Base-by-base conservation (phyloP, 306 rosid genomes). In the Citrullus amarus region DNA sequence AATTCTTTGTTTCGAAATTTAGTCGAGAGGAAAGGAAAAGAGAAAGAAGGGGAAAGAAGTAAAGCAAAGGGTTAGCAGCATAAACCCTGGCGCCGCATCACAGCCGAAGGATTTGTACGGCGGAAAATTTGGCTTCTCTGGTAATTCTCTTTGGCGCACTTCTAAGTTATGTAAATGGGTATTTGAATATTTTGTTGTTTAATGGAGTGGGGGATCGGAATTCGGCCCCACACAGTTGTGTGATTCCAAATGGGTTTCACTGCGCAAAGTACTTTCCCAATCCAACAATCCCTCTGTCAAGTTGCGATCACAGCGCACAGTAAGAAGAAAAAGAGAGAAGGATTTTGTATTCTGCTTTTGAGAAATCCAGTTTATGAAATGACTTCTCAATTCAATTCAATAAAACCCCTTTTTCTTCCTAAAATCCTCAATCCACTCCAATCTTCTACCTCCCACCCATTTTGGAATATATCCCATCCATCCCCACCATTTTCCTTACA, bases 81-180 rank as follows among this genome's bases (percentile, higher is more conserved):
- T n/a, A 38, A 68, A 43, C 75, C 75, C 54, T 43, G 75, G 75
- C 75, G 75, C 75, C 75, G 55, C 75, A 68, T 68, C 75, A 68
- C 75, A 0, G 39, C 20, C 20, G 76, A 36, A 14, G 76, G n/a
- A 70, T 13, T 6, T 70, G 20, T 70, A n/a, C 57, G 56, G 38
- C 56, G 11, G 18, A 70, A 20, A 17, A 22, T 12, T 13, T 6
- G 56, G 6, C 1, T 2, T 70, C 17, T 9, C 76, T 20, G 56
- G 56, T 20, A 44, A 70, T 46, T 70, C 76, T 22, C 57, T 70
- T 25, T 12, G 5, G 69, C 69, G 69, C 69, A 30, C 69, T 32
- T 63, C 20, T 6, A 0, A 12, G 76, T 46, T 70, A 1, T 22
- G 57, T 22, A 36, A 16, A 65, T 65, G 75, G 11, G 10, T 39